Base-by-base conservation (phyloP, 148 eudicot genomes). In the Camellia sinensis region DNA sequence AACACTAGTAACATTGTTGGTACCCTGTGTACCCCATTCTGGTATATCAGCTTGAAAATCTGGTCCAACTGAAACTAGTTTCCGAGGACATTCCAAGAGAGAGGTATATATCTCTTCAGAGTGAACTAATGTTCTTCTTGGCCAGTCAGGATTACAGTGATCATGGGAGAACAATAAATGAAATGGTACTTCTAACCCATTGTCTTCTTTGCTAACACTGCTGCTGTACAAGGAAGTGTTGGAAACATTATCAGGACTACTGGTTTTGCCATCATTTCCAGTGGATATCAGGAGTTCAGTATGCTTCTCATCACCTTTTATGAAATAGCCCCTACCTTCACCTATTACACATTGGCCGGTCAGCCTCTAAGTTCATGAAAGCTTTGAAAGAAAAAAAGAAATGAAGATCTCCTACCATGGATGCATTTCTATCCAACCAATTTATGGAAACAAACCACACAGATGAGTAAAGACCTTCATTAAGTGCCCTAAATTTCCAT, bases 1-100 rank as follows among this genome's bases (percentile, higher is more conserved):
- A 44, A 41, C 19, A 37, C 5, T 45, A 7, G 53, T 4, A 44
- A 11, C 5, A 6, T 56, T n/a, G 54, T 56, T 78, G 19, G 21
- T 19, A 53, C 50, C 60, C 68, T 46, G 59, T 19, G 73, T 67
- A 44, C 59, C 19, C 76, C 86, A 83, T 70, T 80, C 83, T 41
- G 86, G 86, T 19, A 83, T 4, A 48, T 63, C 72, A 53, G 86
- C 86, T 80, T 83, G 86, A 61, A 50, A 80, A 19, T 76, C 82
- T 62, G 46, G 68, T 76, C 86, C 86, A 52, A 83, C 17, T 1
- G 83, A 68, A 29, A 83, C 78, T 18, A 53, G 15, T 75, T 83
- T 83, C n/a, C n/a, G n/a, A n/a, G n/a, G n/a, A n/a, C n/a, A n/a
- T n/a, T n/a, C n/a, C n/a, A n/a, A n/a, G n/a, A n/a, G n/a, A n/a